Conservation (phyloP, 345 rosid species). For the Corchorus olitorius region DNA sequence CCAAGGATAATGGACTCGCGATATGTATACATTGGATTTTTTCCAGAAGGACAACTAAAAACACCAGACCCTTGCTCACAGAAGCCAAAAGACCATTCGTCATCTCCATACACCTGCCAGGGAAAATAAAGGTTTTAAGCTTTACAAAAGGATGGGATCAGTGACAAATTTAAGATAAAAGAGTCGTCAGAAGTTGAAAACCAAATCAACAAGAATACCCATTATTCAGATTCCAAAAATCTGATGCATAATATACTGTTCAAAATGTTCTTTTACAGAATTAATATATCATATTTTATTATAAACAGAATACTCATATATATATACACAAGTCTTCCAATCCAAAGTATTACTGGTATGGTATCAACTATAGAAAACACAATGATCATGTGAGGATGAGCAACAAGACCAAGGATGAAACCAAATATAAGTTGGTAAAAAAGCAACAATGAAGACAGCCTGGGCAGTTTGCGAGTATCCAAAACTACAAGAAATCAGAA, state of each 20-base stretch:
- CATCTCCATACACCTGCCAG: conserved; percentile 78
- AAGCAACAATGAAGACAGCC: not conserved
- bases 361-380: not conserved
- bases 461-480: not conserved
- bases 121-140: conserved; percentile 22
- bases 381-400: not conserved
- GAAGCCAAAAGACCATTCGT: conserved; percentile 97
- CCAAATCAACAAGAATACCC: not conserved
- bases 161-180: not conserved
- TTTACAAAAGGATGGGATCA: not conserved
- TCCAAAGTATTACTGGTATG: not conserved
- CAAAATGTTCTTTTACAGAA: conserved; percentile 4
- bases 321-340: not conserved
- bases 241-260: not conserved
- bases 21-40: conserved; percentile 88
- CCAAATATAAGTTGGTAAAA: not conserved
- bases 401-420: not conserved
- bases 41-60: conserved; percentile 77
- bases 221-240: conserved; percentile 4
- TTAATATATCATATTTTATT: not conserved
- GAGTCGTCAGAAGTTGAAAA: not conserved
- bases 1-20: conserved; percentile 83
- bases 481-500: not conserved
- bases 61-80: conserved; percentile 95
- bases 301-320: not conserved